Evolutionary conservation across 2,329 filamentous ascomycete genomes (phyloP).

Genomic region (Stachybotrys chartarum): DNA sequence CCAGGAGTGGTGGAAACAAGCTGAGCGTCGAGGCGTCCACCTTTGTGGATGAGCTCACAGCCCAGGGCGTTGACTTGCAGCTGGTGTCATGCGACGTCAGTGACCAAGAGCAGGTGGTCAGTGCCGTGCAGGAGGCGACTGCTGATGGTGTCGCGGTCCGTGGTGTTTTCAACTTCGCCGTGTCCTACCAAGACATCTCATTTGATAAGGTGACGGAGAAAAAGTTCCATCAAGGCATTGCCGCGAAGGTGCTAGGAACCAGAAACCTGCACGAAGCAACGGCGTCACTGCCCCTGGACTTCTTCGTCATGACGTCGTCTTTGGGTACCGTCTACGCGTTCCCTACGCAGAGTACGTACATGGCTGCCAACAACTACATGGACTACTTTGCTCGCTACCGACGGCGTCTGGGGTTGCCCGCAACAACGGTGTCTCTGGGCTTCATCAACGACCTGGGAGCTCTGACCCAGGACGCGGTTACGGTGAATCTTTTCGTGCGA

Average conservation of each 20-base stretch:
- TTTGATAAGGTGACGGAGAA: constrained; percentile 8
- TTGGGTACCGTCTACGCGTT: constrained; percentile 2
- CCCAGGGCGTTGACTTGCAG: background rate
- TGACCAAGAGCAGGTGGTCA: background rate
- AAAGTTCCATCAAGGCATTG: constrained; percentile 10
- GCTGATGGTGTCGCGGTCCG: background rate
- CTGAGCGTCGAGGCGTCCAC: background rate
- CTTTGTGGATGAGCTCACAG: background rate
- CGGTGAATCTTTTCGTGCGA: background rate
- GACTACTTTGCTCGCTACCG: constrained; percentile 18
- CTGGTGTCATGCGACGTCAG: background rate
- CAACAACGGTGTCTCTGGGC: constrained; percentile 13
- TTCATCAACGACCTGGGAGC: constrained; percentile 11
- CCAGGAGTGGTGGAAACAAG: constrained; percentile 5
- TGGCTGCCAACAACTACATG: constrained; percentile 18
- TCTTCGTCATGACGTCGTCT: constrained; percentile 14
- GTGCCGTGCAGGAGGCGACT: background rate
- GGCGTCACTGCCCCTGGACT: constrained; percentile 12
- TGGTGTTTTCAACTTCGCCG: background rate
- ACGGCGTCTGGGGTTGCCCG: constrained; percentile 11
- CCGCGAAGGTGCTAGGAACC: constrained; percentile 16
- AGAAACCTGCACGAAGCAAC: constrained; percentile 14
- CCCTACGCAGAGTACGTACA: constrained; percentile 15
- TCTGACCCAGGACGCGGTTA: background rate
- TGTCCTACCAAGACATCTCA: background rate